Evolutionary conservation across 1,139 yeast genomes (phyloP), one percentile per base, ranked within the genome.

Genomic region (Yamadazyma sp.): DNA sequence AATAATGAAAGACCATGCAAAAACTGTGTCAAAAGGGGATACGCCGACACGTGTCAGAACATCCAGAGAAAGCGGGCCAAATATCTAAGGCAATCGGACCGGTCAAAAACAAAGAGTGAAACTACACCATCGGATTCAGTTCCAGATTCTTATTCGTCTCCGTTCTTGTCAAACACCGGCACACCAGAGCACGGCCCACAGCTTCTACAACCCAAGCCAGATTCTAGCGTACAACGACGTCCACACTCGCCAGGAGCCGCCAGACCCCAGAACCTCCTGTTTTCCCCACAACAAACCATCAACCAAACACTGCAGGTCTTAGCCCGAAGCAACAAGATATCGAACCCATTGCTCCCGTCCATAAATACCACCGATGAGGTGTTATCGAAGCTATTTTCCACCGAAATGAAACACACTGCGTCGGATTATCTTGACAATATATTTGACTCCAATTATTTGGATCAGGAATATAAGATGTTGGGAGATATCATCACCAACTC

Each of bases 11-110:
- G 92, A 40, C 90, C 92, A 0, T 84, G 90, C 52, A 73, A 70
- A 47, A 84, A 84, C 54, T 84, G 92, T 58, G 55, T 71, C 28
- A 83, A 82, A 53, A 58, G 89, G 40, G 76, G 78, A 23, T 55
- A 78, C n/a, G 76, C 67, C 1, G 70, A 68, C 40, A 53, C 65
- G 12, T 84, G 92, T 56, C 63, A 59, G 27, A 86, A 82, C 53
- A 77, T 79, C n/a, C 70, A 70, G 29, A 60, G 89, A 31, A 81
- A 79, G 53, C 60, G 76, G 41, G 81, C 80, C 11, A 69, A 71
- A 44, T 70, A 70, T 50, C 48, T 70, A 47, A 51, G 41, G 25
- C 38, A 34, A 26, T 7, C 31, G n/a, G 30, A 22, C n/a, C 20
- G 16, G 12, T 26, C 32, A 28, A 27, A 16, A 13, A 4, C 12